Percentiles rank a stretch among this genome's conserved stretches.
Evolutionary conservation across 257 asterid species (phyloP).

Genomic region (Penstemon newberryi): DNA sequence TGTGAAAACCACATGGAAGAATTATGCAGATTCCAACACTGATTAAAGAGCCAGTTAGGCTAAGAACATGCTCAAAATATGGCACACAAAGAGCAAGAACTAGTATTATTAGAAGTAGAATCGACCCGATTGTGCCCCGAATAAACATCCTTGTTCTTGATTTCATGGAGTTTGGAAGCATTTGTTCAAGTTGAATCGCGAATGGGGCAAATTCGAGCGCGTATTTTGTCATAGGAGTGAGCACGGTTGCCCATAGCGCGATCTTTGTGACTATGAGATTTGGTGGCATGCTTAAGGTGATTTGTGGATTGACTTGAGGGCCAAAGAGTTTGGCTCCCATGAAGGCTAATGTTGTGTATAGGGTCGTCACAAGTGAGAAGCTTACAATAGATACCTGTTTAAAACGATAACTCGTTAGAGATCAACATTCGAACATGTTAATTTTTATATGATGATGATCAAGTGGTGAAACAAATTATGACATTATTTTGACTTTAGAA

Average conservation of each 20-base stretch:
- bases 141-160: conserved; percentile 46
- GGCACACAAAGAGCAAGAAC: conserved; percentile 63
- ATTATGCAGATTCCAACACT: conserved; percentile 60
- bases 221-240: conserved; percentile 76
- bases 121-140: conserved; percentile 56
- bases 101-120: conserved; percentile 47
- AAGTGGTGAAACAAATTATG: neutral
- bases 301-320: conserved; percentile 61
- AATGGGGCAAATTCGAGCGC: conserved; percentile 72
- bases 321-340: conserved; percentile 77
- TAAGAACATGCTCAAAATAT: conserved; percentile 63
- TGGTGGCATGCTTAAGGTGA: conserved; percentile 69
- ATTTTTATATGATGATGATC: neutral
- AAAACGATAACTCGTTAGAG: neutral
- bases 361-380: conserved; percentile 54
- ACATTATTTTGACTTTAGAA: neutral
- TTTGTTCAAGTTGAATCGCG: conserved; percentile 61
- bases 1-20: conserved; percentile 59
- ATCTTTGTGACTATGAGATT: conserved; percentile 47
- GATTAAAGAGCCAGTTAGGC: conserved; percentile 76
- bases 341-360: conserved; percentile 59
- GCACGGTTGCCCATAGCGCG: conserved; percentile 72
- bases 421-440: neutral
- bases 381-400: conserved; percentile 64
- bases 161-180: conserved; percentile 47